phyloP scores from a whole-genome alignment of 805 yeast genomes.

The Myxozyma neotropica region DNA sequence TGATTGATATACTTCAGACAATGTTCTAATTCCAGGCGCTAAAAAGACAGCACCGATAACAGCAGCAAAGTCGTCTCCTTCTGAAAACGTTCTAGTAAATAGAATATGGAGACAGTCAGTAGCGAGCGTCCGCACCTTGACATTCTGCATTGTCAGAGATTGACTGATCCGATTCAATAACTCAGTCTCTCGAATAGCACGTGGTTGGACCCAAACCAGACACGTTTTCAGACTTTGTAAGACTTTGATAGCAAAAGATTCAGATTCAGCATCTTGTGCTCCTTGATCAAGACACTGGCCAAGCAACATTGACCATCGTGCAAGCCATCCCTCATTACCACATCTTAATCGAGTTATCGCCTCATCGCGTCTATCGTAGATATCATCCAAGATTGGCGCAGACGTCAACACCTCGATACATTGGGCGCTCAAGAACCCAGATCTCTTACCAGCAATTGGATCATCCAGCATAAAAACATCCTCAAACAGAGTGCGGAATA shows the following conservation, averaged over 20 bases:
- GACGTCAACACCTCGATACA: conserved; percentile 85
- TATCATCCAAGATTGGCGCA: conserved; percentile 57
- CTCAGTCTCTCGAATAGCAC: conserved; percentile 66
- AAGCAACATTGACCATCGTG: conserved; percentile 65
- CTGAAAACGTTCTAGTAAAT: conserved; percentile 74
- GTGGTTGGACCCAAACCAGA: conserved; percentile 86
- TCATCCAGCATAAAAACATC: conserved; percentile 92
- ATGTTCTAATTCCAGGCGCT: conserved; percentile 69
- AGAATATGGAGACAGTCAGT: conserved; percentile 89
- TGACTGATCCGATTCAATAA: conserved; percentile 64
- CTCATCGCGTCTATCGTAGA: conserved; percentile 69
- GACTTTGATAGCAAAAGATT: conserved; percentile 60
- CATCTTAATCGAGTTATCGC: conserved; percentile 62
- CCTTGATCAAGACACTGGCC: conserved; percentile 49
- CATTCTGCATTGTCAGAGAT: conserved; percentile 46
- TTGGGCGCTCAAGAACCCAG: conserved; percentile 73
- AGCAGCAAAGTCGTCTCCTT: conserved; percentile 68
- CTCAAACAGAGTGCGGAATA: conserved; percentile 85
- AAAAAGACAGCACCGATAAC: conserved; percentile 79
- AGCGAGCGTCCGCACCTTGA: conserved; percentile 65
- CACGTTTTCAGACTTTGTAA: conserved; percentile 86
- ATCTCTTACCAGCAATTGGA: conserved; percentile 80
- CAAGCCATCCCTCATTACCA: conserved; percentile 82
- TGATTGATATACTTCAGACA: conserved; percentile 61
- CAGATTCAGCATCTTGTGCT: conserved; percentile 45